Evolutionary conservation across 1,139 yeast species (phyloP), one percentile per base, ranked within the genome.

Genomic region (Pichia inconspicua): DNA sequence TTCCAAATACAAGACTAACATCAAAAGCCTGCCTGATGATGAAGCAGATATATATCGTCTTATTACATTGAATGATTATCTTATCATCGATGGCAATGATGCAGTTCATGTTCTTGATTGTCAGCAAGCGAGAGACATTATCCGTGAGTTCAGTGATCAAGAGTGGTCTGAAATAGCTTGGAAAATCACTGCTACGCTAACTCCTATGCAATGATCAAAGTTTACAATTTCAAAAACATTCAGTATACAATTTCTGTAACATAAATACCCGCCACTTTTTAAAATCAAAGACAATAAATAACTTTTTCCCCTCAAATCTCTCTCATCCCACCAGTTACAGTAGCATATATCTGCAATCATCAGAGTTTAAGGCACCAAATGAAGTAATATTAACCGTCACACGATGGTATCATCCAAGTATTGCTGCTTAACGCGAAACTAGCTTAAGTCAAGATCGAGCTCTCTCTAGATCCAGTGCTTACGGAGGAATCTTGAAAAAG

Each of bases 21-120:
- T 61, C 2, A 42, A 41, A 1, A 39, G 40, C 15, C 35, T 61
- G 17, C 64, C 66, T 9, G 39, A 48, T 11, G 50, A 53, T 40
- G 73, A 69, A 50, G 42, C 59, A 2, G 62, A 63, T 27, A 46
- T 68, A n/a, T 48, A 66, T 22, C 58, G 58, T 44, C 46, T 57
- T 7, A 54, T 63, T 2, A 62, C 64, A 2, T 42, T 66, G 15
- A 63, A 67, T 52, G 73, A 70, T 45, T 66, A 58, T 49, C 42
- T 69, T n/a, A 52, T 67, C 3, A 48, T 57, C 39, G 14, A 15
- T n/a, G 37, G 37, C 15, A 19, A 19, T 34, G 44, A 38, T 15
- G 27, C 34, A 7, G 46, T 42, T 30, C 43, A 41, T 28, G 56
- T 53, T 3, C 45, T 57, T 8, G 55, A 55, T 6, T 52, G 58